Evolutionary conservation across 169 alveolate species (phyloP).

Genomic region (Plasmodium berghei): DNA sequence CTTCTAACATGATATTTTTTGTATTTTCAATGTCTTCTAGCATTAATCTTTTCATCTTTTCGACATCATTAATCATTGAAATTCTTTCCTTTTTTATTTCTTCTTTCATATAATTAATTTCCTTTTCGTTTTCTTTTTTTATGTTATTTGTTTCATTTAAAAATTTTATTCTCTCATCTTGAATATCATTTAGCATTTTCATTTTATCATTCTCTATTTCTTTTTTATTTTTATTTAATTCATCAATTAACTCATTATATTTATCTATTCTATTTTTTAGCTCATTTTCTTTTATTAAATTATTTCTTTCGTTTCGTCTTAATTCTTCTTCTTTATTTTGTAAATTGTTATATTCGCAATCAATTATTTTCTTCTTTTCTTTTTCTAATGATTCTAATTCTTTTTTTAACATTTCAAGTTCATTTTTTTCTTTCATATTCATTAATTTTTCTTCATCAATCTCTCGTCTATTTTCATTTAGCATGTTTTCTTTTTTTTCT

Average conservation of each 20-base stretch:
- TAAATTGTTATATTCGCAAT: slow-evolving; percentile 57
- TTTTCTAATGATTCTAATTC: slow-evolving; percentile 72
- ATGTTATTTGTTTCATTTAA: slow-evolving; percentile 49
- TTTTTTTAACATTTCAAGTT: slow-evolving; percentile 56
- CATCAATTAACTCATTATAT: slow-evolving; percentile 65
- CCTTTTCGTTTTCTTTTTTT: slow-evolving; percentile 54
- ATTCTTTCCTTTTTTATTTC: slow-evolving; percentile 64
- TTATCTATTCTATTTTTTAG: slow-evolving; percentile 62
- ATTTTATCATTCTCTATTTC: slow-evolving; percentile 62
- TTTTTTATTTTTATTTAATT: slow-evolving; percentile 49
- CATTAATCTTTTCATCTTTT: slow-evolving; percentile 61
- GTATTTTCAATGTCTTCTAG: slow-evolving; percentile 62
- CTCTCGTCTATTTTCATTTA: slow-evolving; percentile 52
- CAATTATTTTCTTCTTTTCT: slow-evolving; percentile 65
- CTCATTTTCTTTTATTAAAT: slow-evolving; percentile 57
- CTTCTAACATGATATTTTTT: slow-evolving; percentile 34
- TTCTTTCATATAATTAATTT: slow-evolving; percentile 48
- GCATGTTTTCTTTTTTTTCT: slow-evolving; percentile 60
- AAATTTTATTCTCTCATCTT: slow-evolving; percentile 42
- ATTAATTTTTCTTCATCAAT: slow-evolving; percentile 59
- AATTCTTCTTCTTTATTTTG: slow-evolving; percentile 72
- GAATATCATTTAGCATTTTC: slow-evolving; percentile 37
- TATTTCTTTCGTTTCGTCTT: slow-evolving; percentile 67
- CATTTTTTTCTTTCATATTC: slow-evolving; percentile 64
- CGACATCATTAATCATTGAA: slow-evolving; percentile 56